Evolutionary conservation across 306 rosid species (phyloP).

Genomic region (Medicago arabica): DNA sequence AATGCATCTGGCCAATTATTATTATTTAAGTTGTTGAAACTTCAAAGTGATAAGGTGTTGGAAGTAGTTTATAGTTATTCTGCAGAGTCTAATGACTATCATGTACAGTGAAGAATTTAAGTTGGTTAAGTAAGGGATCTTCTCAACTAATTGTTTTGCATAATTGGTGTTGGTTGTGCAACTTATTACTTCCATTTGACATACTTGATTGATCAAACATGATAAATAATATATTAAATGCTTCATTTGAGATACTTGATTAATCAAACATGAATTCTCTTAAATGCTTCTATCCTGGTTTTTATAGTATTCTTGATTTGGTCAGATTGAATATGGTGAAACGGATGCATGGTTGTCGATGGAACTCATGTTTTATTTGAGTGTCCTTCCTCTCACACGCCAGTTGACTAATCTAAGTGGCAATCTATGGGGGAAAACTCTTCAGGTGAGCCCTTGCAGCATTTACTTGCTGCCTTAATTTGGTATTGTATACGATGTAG

Average conservation of each 20-base stretch:
- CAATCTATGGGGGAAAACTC: conserved; percentile 92
- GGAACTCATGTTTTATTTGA: conserved; percentile 98
- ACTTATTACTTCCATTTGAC: conserved; percentile 17
- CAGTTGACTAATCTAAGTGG: conserved; percentile 97
- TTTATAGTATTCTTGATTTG: conserved; percentile 41
- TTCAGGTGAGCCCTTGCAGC: conserved; percentile 69
- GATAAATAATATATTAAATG: neutral
- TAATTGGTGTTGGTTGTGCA: conserved; percentile 9
- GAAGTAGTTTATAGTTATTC: neutral
- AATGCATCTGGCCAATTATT: conserved; percentile 12
- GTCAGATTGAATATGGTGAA: conserved; percentile 93
- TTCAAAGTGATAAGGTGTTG: conserved; percentile 1
- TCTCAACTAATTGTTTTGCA: conserved; percentile 29
- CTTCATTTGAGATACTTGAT: conserved; percentile 28
- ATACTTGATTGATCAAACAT: conserved; percentile 32
- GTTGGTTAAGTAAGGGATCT: conserved; percentile 25
- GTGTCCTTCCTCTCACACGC: conserved; percentile 95
- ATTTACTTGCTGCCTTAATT: conserved; percentile 37
- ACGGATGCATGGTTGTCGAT: conserved; percentile 98
- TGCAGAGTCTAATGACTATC: conserved; percentile 5
- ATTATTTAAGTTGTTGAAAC: conserved; percentile 14
- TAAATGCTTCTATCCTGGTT: conserved; percentile 33
- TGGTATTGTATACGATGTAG: conserved; percentile 23
- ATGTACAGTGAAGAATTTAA: conserved; percentile 12
- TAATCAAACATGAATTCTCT: conserved; percentile 24